phyloP scores from a whole-genome alignment of 106 monocot genomes.

The Acanthochlamys bracteata region DNA sequence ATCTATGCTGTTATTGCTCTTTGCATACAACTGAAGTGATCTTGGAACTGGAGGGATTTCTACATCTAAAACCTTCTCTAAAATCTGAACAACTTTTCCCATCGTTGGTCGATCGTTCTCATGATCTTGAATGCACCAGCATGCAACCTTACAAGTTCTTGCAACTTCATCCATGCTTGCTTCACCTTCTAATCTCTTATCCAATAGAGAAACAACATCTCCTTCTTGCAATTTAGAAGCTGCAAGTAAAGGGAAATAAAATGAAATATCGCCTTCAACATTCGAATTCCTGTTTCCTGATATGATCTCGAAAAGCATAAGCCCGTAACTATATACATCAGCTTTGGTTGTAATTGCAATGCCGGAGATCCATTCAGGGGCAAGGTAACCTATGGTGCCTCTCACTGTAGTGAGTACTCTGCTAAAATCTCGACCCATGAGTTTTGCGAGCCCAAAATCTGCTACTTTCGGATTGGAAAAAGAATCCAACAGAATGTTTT shows the following conservation, averaged over 20 bases:
- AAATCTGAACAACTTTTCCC: constrained; percentile 4
- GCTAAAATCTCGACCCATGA: constrained; percentile 26
- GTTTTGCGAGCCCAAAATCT: constrained; percentile 26
- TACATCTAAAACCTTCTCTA: constrained; percentile 2
- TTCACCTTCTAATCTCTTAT: constrained; percentile 9
- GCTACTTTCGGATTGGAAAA: constrained; percentile 5
- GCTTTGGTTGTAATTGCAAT: constrained; percentile 2
- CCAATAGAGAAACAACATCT: constrained; percentile 6
- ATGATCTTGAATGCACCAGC: constrained; percentile 12
- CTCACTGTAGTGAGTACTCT: constrained; percentile 25
- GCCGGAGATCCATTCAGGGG: constrained; percentile 7
- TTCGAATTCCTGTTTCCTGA: constrained; percentile 17
- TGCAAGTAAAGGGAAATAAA: constrained; percentile 16
- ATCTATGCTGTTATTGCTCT: not conserved
- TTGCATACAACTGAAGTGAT: not conserved
- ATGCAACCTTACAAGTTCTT: constrained; percentile 19
- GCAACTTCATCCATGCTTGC: constrained; percentile 12
- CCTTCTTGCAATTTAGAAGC: constrained; percentile 7
- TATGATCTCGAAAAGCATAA: constrained; percentile 5
- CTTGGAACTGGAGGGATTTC: constrained; percentile 18
- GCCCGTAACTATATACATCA: constrained; percentile 6
- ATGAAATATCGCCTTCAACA: not conserved
- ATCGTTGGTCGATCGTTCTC: constrained; percentile 3
- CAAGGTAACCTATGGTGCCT: constrained; percentile 13
- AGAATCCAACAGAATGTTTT: constrained; percentile 33